Evolutionary conservation across 805 yeast species (phyloP).

Genomic region (Blastobotrys terrestris): DNA sequence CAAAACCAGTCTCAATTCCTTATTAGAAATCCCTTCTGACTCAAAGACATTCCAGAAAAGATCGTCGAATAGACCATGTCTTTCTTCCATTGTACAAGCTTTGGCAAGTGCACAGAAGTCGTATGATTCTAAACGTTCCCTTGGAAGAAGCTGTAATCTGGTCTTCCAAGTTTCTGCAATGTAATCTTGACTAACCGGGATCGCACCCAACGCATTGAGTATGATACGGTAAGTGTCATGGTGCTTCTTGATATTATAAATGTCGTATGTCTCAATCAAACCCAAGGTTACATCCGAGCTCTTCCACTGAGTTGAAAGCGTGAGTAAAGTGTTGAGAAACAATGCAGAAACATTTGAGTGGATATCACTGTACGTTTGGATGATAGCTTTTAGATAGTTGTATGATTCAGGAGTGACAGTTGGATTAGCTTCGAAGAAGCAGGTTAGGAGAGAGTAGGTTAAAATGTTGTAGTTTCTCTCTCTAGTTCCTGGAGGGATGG

Average conservation of each 20-base stretch:
- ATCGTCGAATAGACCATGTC: conserved; percentile 1
- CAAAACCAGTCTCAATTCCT: neutral
- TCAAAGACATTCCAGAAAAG: neutral
- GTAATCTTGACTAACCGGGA: conserved; percentile 47
- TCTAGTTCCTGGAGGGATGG: conserved; percentile 14
- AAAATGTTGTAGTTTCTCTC: conserved; percentile 37
- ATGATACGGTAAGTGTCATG: conserved; percentile 67
- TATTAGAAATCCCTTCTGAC: neutral
- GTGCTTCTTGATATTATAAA: conserved; percentile 53
- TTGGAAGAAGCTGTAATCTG: conserved; percentile 7
- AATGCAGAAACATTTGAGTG: conserved; percentile 64
- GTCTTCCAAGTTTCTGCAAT: conserved; percentile 51
- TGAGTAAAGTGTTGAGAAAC: conserved; percentile 70
- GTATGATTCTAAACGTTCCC: conserved; percentile 12
- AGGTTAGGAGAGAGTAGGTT: conserved; percentile 63
- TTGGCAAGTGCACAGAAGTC: conserved; percentile 19
- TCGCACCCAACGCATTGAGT: conserved; percentile 64
- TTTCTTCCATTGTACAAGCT: conserved; percentile 14
- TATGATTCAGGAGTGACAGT: conserved; percentile 50
- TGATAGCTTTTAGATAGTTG: conserved; percentile 48
- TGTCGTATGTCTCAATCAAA: conserved; percentile 51
- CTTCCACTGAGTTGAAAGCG: conserved; percentile 62
- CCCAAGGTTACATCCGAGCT: conserved; percentile 60
- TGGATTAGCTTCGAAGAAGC: conserved; percentile 57
- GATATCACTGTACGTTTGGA: conserved; percentile 48